Conservation (phyloP, 768 basidiomycete species). For the Lactarius tabidus region DNA sequence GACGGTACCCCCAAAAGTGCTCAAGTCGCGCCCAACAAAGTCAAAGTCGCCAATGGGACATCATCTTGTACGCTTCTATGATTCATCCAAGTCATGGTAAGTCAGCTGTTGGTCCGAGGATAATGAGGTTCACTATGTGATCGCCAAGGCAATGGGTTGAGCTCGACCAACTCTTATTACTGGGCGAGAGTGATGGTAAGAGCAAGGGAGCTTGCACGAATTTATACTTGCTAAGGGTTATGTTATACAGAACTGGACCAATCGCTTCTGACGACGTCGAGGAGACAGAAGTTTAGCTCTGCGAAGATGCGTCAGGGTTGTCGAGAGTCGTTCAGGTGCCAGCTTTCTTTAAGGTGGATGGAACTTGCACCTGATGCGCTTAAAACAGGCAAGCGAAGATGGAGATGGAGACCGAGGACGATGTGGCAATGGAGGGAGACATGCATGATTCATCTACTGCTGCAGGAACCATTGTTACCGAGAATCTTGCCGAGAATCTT, state of each 20-base stretch:
- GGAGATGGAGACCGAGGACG: slow-evolving; percentile 24
- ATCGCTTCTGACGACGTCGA: slow-evolving; percentile 52
- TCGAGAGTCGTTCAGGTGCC: slow-evolving; percentile 55
- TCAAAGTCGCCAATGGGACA: slow-evolving; percentile 40
- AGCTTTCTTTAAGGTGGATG: background rate
- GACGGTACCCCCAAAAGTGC: slow-evolving; percentile 35
- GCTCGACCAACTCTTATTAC: slow-evolving; percentile 49
- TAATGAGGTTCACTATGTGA: background rate
- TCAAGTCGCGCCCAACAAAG: slow-evolving; percentile 34
- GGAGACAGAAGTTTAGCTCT: slow-evolving; percentile 59
- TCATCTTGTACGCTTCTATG: slow-evolving; percentile 78
- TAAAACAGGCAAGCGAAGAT: slow-evolving; percentile 17
- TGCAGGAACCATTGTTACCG: background rate
- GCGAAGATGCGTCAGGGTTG: slow-evolving; percentile 48
- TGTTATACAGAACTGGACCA: slow-evolving; percentile 56
- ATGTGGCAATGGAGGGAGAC: slow-evolving; percentile 9
- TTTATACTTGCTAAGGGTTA: background rate
- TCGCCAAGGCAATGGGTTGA: slow-evolving; percentile 58
- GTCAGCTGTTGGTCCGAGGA: slow-evolving; percentile 20
- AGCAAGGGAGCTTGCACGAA: background rate
- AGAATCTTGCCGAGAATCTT: background rate
- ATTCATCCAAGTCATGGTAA: slow-evolving; percentile 61
- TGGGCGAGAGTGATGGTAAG: slow-evolving; percentile 71
- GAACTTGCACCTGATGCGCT: background rate
- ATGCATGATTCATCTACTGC: background rate